phyloP scores from a whole-genome alignment of 169 alveolate genomes.

The Theileria luwenshuni region DNA sequence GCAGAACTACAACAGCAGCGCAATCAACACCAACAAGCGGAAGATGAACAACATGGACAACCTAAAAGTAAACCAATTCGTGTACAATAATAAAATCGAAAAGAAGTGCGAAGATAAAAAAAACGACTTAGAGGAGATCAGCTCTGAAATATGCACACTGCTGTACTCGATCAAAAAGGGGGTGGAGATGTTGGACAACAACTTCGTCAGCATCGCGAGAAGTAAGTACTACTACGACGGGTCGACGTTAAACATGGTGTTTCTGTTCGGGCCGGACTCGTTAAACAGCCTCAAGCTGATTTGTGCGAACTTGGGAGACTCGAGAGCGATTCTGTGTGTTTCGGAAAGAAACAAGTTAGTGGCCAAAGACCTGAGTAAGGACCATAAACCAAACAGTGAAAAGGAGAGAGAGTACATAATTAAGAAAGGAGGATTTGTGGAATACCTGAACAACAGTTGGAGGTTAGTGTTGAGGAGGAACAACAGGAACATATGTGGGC shows the following conservation, averaged over 20 bases:
- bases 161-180: slow-evolving; percentile 53
- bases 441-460: slow-evolving; percentile 70
- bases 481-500: slow-evolving; percentile 40
- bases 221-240: slow-evolving; percentile 53
- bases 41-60: neutral
- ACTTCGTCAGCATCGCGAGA: slow-evolving; percentile 68
- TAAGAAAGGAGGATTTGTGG: slow-evolving; percentile 73
- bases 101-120: slow-evolving; percentile 17
- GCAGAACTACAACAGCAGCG: slow-evolving; percentile 54
- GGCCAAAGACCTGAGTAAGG: slow-evolving; percentile 60
- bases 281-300: slow-evolving; percentile 72
- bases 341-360: slow-evolving; percentile 41
- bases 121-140: slow-evolving; percentile 59
- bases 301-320: slow-evolving; percentile 77
- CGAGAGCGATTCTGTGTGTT: slow-evolving; percentile 73
- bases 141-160: slow-evolving; percentile 45
- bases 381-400: slow-evolving; percentile 75
- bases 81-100: neutral
- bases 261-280: slow-evolving; percentile 75
- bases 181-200: slow-evolving; percentile 80
- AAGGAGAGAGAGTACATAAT: slow-evolving; percentile 68
- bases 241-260: slow-evolving; percentile 66
- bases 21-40: slow-evolving; percentile 14
- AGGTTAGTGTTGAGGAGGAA: slow-evolving; percentile 46
- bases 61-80: neutral